Percentiles rank a stretch among this genome's conserved stretches.
phyloP scores from a whole-genome alignment of 2,329 filamentous ascomycete genomes.

The Alternaria gansuensis region DNA sequence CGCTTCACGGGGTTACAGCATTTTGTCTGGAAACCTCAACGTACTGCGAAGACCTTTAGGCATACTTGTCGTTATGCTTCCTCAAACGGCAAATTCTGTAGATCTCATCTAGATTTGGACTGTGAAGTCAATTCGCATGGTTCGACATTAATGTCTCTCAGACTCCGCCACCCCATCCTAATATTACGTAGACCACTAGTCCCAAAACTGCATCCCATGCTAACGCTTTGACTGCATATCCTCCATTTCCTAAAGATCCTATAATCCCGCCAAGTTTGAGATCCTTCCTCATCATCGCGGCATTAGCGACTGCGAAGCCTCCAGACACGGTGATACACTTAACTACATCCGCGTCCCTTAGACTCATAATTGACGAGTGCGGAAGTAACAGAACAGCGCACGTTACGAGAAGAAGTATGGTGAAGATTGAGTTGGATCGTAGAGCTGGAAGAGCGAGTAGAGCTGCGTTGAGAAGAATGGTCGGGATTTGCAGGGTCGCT shows the following conservation, averaged over 20 bases:
- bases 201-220: slow-evolving; percentile 42
- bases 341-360: slow-evolving; percentile 28
- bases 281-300: slow-evolving; percentile 31
- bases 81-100: background rate
- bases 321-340: slow-evolving; percentile 36
- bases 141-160: slow-evolving; percentile 6
- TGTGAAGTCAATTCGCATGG: background rate
- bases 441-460: slow-evolving; percentile 36
- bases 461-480: slow-evolving; percentile 37
- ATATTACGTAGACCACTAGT: slow-evolving; percentile 24
- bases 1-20: too few species aligned
- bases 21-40: too few species aligned
- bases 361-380: slow-evolving; percentile 28
- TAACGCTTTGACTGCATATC: slow-evolving; percentile 36
- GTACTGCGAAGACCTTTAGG: background rate
- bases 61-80: background rate
- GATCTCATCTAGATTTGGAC: too few species aligned
- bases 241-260: slow-evolving; percentile 19
- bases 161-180: slow-evolving; percentile 42
- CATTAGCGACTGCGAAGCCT: slow-evolving; percentile 39
- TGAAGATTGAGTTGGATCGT: slow-evolving; percentile 29
- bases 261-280: slow-evolving; percentile 18
- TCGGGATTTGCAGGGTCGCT: slow-evolving; percentile 36
- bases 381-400: slow-evolving; percentile 39
- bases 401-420: slow-evolving; percentile 29